Conservation (phyloP, 2,329 filamentous ascomycete genomes). For the Penicillium sp. region DNA sequence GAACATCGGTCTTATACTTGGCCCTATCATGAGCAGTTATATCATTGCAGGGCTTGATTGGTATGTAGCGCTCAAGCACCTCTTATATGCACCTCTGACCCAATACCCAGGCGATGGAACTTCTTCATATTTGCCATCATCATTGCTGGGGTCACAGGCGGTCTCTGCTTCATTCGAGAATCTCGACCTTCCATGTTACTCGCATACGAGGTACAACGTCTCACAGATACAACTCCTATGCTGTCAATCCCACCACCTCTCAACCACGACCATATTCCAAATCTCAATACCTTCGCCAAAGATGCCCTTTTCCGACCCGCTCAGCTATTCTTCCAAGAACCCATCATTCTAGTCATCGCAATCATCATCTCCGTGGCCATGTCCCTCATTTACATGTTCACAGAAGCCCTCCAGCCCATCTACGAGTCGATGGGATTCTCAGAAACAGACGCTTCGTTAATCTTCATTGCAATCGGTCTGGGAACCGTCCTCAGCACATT, state of each 20-base stretch:
- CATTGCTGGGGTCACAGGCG: constrained; percentile 32
- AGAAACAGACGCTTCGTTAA: constrained; percentile 35
- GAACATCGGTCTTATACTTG: constrained; percentile 44
- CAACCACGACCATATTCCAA: constrained; percentile 42
- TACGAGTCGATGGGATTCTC: constrained; percentile 40
- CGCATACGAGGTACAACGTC: constrained; percentile 30
- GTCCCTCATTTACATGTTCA: constrained; percentile 50
- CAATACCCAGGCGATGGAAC: constrained; percentile 42
- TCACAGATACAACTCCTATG: constrained; percentile 24
- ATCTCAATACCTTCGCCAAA: constrained; percentile 37
- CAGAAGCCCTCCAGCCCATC: constrained; percentile 44
- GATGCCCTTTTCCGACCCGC: constrained; percentile 43
- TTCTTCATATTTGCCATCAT: constrained; percentile 45
- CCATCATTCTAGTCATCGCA: constrained; percentile 45
- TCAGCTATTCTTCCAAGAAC: constrained; percentile 46
- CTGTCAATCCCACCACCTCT: constrained; percentile 21
- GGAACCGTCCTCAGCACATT: constrained; percentile 44
- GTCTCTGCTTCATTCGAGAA: constrained; percentile 42
- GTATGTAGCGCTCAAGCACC: constrained; percentile 22
- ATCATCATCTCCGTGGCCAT: constrained; percentile 45
- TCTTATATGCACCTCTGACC: neutral
- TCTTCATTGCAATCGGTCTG: constrained; percentile 41
- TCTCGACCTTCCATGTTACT: constrained; percentile 47
- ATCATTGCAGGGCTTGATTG: constrained; percentile 39
- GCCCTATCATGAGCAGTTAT: constrained; percentile 46